Evolutionary conservation across 2,329 filamentous ascomycete genomes (phyloP).

Genomic region (Phialophora verrucosa): DNA sequence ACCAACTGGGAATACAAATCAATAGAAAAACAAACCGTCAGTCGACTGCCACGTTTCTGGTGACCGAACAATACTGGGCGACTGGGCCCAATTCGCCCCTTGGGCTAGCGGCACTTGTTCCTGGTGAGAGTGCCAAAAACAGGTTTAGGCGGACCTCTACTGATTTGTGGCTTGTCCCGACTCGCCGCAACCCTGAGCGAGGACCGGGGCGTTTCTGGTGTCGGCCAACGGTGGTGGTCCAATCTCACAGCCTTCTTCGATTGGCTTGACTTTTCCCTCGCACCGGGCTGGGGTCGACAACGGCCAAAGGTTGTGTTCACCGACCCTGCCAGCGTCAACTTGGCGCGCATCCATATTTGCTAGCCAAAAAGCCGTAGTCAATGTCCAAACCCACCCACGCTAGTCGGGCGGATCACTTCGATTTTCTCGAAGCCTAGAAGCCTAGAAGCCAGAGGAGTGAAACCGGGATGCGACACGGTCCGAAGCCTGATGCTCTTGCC

Average conservation of each 20-base stretch:
- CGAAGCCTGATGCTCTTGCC: neutral
- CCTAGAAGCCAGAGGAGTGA: neutral
- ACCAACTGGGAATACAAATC: neutral
- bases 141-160: conserved; percentile 26
- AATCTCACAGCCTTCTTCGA: conserved; percentile 26
- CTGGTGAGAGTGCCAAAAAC: conserved; percentile 28
- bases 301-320: neutral
- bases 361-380: neutral
- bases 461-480: neutral
- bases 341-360: neutral
- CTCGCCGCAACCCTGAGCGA: conserved; percentile 20
- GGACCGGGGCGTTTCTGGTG: conserved; percentile 30
- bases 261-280: conserved; percentile 26
- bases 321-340: neutral
- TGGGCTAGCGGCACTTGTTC: conserved; percentile 22
- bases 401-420: neutral
- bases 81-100: conserved; percentile 7
- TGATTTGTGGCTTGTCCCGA: conserved; percentile 16
- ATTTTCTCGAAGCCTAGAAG: conserved; percentile 1
- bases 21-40: conserved; percentile 13
- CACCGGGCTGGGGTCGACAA: conserved; percentile 3
- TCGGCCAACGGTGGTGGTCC: conserved; percentile 32
- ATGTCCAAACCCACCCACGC: neutral
- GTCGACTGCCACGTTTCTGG: conserved; percentile 21
- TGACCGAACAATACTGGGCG: neutral